Base-by-base conservation (phyloP, 1,284 basidiomycete genomes). In the Irpex lacteus region DNA sequence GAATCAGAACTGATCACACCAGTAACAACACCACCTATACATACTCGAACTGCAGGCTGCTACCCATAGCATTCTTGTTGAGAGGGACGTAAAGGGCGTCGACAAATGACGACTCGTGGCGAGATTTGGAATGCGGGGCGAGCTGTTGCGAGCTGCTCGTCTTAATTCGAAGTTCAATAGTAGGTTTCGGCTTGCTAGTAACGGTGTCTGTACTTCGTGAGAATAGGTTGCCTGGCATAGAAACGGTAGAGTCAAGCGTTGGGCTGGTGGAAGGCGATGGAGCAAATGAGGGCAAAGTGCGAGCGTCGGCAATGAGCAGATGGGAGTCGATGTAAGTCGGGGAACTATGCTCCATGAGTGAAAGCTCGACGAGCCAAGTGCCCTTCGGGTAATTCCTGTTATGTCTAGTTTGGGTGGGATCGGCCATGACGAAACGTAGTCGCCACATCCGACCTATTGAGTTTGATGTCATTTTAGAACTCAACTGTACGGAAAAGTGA, bases 381-480 rank as follows among this genome's bases (percentile, higher is more conserved):
- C 85, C 85, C 15, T 75, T 73, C 53, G 55, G 53, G 60, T 52
- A 49, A 13, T 47, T 11, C 60, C 62, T 34, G 15, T 70, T 60
- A 21, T 66, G 8, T 3, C 13, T 19, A 21, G 19, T n/a, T 3
- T 40, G 34, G 5, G 49, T 8, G 72, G 47, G 73, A 56, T 60
- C 65, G 32, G 78, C 74, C 3, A 85, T 78, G 44, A 79, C 75
- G 69, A 90, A 90, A 0, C 73, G 72, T 5, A 91, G 73, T 3
- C 77, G 73, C 87, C 88, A 91, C 75, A 91, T 80, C 6, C 89
- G 81, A 47, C 84, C 88, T 89, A 68, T 9, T 21, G 11, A 19
- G 11, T 18, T 13, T 52, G n/a, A n/a, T 52, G 5, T 5, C 15
- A 13, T n/a, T 44, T 44, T 44, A 15, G 36, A 66, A 19, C 15